Base-by-base conservation (phyloP, 352 stramenopile species). In the Phytophthora quininea region DNA sequence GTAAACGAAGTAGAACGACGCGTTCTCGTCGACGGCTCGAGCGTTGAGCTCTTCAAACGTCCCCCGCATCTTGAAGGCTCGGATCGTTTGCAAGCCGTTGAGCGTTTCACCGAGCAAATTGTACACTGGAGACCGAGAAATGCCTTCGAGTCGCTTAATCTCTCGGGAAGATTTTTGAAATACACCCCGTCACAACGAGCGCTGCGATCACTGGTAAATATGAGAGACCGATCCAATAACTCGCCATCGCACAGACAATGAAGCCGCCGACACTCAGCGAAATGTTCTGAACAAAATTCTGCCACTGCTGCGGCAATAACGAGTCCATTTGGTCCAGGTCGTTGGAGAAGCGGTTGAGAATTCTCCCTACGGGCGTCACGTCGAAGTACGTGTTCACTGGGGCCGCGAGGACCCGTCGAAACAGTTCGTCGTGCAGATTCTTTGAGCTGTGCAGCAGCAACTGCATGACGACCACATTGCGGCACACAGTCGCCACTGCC, bases 121-220 rank as follows among this genome's bases (percentile, higher is more conserved):
- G 79, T 97, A 99, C n/a, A 99, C 86, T 11, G 97, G 97, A n/a
- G 89, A 77, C 15, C 78, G 66, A 3, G 67, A 82, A 65, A 98
- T 77, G 8, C 89, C 89, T 64, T 99, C 97, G 19, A 99, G 82
- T 9, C 96, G 84, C 79, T 98, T 98, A 12, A 98, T 71, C 62
- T 98, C 96, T 14, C 78, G 65, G 57, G 86, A 81, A 3, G 75
- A 87, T 42, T 76, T 43, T 97, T 87, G 74, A 97, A 98, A 68
- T 75, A 75, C 40, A 71, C 50, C 0, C 62, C 3, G 97, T 98
- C 29, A 93, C 86, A 12, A 82, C 66, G 29, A 84, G 55, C 4
- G 73, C 58, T 12, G 63, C 69, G 31, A 90, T 77, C 31, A 90
- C 68, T 4, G 82, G 92, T 1, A 91, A 43, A 33, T 89, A 84